phyloP scores from a whole-genome alignment of 176 grass and related monocot genomes.

The Alopecurus myosuroides region DNA sequence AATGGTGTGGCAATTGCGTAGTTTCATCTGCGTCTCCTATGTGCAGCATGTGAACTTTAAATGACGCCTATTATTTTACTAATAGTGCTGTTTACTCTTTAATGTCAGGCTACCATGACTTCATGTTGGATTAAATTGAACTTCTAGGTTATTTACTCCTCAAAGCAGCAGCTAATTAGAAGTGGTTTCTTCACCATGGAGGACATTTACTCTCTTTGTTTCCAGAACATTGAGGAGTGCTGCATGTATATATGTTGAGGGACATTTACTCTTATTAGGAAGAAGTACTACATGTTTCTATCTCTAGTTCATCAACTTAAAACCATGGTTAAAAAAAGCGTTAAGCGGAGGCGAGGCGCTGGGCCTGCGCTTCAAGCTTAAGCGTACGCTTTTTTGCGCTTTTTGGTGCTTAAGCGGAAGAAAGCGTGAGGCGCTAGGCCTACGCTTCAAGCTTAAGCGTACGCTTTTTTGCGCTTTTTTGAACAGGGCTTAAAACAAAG shows the following conservation, averaged over 20 bases:
- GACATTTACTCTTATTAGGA: background rate
- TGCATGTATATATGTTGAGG: background rate
- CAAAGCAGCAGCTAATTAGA: background rate
- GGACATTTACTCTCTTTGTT: background rate
- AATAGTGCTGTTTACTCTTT: background rate
- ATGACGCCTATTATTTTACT: background rate
- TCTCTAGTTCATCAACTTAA: slow-evolving; percentile 2
- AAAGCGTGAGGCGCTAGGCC: too few species aligned
- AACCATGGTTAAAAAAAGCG: background rate
- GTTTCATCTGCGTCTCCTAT: background rate
- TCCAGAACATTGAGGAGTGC: background rate
- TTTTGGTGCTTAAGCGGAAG: too few species aligned
- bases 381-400: too few species aligned
- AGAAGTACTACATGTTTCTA: background rate
- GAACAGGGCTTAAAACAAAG: background rate
- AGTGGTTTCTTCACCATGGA: background rate
- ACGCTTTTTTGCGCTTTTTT: too few species aligned
- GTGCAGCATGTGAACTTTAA: background rate
- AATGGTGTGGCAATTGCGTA: background rate
- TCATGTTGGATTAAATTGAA: background rate
- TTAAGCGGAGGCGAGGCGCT: too few species aligned
- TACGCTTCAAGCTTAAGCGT: too few species aligned
- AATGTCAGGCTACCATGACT: background rate
- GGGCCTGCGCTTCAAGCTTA: too few species aligned
- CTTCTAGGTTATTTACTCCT: background rate